Percentiles rank a stretch among this genome's conserved stretches.
Conservation (phyloP, 2,329 filamentous ascomycete genomes). For the Pseudogymnoascus sp. region DNA sequence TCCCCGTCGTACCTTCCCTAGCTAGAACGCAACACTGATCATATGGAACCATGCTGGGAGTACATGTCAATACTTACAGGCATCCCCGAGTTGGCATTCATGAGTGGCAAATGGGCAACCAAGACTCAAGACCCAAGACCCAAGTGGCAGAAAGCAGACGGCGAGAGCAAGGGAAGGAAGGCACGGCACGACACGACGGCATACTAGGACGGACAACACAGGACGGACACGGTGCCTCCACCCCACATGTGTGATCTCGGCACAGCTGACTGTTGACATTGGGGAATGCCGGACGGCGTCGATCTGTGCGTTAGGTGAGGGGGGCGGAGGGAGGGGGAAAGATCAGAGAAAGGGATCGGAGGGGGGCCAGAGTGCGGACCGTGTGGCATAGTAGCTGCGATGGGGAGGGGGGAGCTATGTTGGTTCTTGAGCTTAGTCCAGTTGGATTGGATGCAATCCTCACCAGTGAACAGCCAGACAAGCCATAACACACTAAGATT, state of each 20-base stretch:
- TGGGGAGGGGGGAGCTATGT: neutral
- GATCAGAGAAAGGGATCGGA: neutral
- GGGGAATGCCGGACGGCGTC: neutral
- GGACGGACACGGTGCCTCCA: neutral
- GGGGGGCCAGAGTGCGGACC: neutral
- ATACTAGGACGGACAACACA: neutral
- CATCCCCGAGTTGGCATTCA: neutral
- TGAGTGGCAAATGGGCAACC: neutral
- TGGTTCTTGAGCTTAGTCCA: neutral
- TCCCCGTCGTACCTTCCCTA: neutral
- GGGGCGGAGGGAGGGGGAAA: neutral
- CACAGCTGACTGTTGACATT: neutral
- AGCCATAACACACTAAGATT: neutral
- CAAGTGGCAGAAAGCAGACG: neutral
- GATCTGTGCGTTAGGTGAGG: neutral
- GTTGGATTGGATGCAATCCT: neutral
- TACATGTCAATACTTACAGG: neutral
- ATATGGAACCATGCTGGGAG: neutral
- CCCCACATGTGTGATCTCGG: neutral
- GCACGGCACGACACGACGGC: neutral
- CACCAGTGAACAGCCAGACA: neutral
- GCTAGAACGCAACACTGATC: neutral
- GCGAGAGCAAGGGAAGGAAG: neutral
- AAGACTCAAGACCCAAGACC: no score
- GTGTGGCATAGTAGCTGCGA: neutral